Percentiles rank a stretch among this genome's conserved stretches.
phyloP scores from a whole-genome alignment of 148 eudicot species.

The Rhododendron simsii region DNA sequence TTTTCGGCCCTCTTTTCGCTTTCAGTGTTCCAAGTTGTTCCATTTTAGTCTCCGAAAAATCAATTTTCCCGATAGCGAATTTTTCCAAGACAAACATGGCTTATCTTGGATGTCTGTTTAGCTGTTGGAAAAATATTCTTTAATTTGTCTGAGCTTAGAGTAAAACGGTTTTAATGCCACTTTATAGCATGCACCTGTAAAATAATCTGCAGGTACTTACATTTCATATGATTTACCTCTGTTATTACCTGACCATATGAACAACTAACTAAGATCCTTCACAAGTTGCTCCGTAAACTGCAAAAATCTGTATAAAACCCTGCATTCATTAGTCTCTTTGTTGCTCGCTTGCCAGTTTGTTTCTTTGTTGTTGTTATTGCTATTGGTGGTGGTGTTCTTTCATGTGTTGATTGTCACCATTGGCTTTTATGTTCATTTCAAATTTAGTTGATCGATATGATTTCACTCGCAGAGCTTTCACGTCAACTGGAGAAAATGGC shows the following conservation, averaged over 20 bases:
- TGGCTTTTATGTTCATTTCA: not conserved
- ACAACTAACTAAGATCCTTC: not conserved
- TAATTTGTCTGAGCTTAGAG: not conserved
- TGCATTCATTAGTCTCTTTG: not conserved
- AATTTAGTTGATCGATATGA: not conserved
- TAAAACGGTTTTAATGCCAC: not conserved
- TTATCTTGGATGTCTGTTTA: not conserved
- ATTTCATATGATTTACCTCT: not conserved
- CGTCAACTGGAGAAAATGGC: slow-evolving; percentile 26
- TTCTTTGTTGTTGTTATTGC: not conserved
- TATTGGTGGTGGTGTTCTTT: not conserved
- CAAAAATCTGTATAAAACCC: not conserved
- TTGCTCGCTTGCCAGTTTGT: not conserved
- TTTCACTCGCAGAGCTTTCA: not conserved
- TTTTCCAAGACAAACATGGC: not conserved
- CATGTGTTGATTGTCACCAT: not conserved
- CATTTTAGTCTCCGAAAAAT: not conserved
- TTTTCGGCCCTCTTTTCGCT: not conserved
- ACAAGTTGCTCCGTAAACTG: not conserved
- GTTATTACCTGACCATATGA: not conserved
- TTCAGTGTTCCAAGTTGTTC: not conserved
- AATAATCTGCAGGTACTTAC: not conserved
- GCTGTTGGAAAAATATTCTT: not conserved
- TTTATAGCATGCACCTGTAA: not conserved
- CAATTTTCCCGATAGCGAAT: not conserved